phyloP scores from a whole-genome alignment of 805 yeast species.

The Saturnispora zaruensis region DNA sequence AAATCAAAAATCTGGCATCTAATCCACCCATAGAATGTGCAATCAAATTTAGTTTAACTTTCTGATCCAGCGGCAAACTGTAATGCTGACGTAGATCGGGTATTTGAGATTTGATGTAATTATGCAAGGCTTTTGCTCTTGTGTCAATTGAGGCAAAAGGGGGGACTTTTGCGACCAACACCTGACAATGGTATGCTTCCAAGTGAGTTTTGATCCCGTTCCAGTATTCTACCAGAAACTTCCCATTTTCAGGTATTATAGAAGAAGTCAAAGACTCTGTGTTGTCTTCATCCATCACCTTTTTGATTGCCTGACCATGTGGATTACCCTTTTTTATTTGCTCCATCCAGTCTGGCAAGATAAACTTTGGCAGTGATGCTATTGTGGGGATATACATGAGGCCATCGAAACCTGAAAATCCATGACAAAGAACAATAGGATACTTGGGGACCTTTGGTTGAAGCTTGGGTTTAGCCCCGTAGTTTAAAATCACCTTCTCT shows the following conservation, averaged over 20 bases:
- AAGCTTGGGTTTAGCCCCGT: background rate
- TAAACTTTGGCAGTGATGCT: slow-evolving; percentile 4
- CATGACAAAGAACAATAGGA: slow-evolving; percentile 21
- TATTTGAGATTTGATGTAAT: slow-evolving; percentile 34
- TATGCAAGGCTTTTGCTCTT: slow-evolving; percentile 52
- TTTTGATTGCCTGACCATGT: background rate
- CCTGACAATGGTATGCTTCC: slow-evolving; percentile 54
- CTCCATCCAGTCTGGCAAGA: slow-evolving; percentile 1
- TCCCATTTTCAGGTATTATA: slow-evolving; percentile 17
- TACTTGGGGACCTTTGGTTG: slow-evolving; percentile 19
- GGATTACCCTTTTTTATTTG: background rate
- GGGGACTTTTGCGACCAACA: slow-evolving; percentile 69
- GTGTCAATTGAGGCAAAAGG: slow-evolving; percentile 69
- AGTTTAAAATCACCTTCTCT: background rate
- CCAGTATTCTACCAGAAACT: slow-evolving; percentile 64
- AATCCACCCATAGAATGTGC: slow-evolving; percentile 96
- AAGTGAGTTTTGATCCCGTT: slow-evolving; percentile 62
- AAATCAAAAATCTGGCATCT: slow-evolving; percentile 70
- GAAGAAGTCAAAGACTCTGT: background rate
- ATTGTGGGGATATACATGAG: slow-evolving; percentile 10
- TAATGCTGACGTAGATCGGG: slow-evolving; percentile 14
- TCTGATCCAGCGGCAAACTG: slow-evolving; percentile 25
- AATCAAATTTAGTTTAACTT: slow-evolving; percentile 56
- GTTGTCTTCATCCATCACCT: slow-evolving; percentile 12
- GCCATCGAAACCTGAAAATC: slow-evolving; percentile 18